Conservation (phyloP, 31 red algal species). For the Endocladia muricata region DNA sequence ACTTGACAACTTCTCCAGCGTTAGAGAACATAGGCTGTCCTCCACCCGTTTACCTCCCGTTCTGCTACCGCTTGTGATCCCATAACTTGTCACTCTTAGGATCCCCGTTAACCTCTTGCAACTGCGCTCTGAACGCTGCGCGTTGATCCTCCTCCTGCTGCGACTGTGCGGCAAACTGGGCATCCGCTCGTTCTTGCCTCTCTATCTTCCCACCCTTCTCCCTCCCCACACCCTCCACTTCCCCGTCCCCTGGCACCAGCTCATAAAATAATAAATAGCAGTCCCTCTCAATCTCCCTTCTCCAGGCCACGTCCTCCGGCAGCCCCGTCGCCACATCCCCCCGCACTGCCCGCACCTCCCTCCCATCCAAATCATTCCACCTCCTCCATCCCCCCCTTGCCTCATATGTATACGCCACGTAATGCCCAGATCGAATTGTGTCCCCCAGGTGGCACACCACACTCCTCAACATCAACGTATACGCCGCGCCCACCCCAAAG, state of each 20-base stretch:
- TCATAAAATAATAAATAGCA: slow-evolving; percentile 66
- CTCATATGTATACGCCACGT: slow-evolving; percentile 59
- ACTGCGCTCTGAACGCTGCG: background rate
- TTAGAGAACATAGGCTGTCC: too few relatives aligned
- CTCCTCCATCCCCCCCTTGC: slow-evolving; percentile 40
- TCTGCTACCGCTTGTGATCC: too few relatives aligned
- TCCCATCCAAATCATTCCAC: slow-evolving; percentile 52
- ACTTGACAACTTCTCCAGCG: too few relatives aligned
- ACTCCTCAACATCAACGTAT: slow-evolving; percentile 38
- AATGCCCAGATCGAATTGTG: slow-evolving; percentile 45
- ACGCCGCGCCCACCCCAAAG: slow-evolving; percentile 8
- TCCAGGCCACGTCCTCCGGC: slow-evolving; percentile 6
- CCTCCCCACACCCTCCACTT: background rate
- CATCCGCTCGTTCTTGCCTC: background rate
- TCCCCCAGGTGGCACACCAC: slow-evolving; percentile 58
- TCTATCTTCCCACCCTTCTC: background rate
- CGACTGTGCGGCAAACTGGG: background rate
- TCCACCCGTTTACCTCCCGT: too few relatives aligned
- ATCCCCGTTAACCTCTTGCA: too few relatives aligned
- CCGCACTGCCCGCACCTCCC: slow-evolving; percentile 2
- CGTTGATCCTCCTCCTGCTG: slow-evolving; percentile 5
- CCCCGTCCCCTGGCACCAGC: slow-evolving; percentile 32
- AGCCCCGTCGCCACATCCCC: background rate
- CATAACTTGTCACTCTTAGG: too few relatives aligned
- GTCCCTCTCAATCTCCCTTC: slow-evolving; percentile 44